Evolutionary conservation across 208 protist species (phyloP).

Genomic region (Crithidia acanthocephali): DNA sequence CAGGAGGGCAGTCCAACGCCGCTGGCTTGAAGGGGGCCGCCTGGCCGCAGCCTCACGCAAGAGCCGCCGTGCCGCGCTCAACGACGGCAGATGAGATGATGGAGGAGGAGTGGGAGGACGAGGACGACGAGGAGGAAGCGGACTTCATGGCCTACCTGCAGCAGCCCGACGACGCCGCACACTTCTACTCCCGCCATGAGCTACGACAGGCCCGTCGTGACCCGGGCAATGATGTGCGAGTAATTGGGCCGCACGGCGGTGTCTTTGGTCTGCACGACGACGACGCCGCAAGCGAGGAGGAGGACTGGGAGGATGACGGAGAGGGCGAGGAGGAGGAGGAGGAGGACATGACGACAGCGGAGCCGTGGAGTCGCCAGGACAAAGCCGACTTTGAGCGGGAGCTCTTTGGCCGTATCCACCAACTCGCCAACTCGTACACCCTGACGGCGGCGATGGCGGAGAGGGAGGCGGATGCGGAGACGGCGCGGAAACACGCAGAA

Average conservation of each 20-base stretch:
- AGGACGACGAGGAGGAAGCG: conserved; percentile 49
- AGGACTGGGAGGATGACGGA: conserved; percentile 28
- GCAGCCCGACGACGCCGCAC: conserved; percentile 59
- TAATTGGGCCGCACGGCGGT: conserved; percentile 34
- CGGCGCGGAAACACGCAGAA: conserved; percentile 19
- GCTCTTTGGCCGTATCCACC: conserved; percentile 37
- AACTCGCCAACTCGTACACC: conserved; percentile 36
- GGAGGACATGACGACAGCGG: conserved; percentile 9
- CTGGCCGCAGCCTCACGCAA: too few relatives aligned
- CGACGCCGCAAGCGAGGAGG: conserved; percentile 20
- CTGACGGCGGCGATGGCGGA: conserved; percentile 50
- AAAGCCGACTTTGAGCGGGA: conserved; percentile 57
- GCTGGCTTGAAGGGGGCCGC: too few relatives aligned
- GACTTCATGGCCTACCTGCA: conserved; percentile 87
- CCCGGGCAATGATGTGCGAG: conserved; percentile 37
- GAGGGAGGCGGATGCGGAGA: conserved; percentile 27
- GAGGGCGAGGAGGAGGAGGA: conserved; percentile 26
- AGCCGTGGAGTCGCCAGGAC: conserved; percentile 43
- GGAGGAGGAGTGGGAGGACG: conserved; percentile 55
- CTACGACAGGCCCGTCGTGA: conserved; percentile 45
- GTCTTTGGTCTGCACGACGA: conserved; percentile 33
- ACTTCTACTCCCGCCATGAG: conserved; percentile 56
- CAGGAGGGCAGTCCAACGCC: too few relatives aligned
- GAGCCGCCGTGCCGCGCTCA: conserved; percentile 1
- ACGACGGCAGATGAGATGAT: conserved; percentile 40